Evolutionary conservation across 2,329 filamentous ascomycete species (phyloP), one percentile per base, ranked within the genome.

Genomic region (Stagonosporopsis tanaceti): DNA sequence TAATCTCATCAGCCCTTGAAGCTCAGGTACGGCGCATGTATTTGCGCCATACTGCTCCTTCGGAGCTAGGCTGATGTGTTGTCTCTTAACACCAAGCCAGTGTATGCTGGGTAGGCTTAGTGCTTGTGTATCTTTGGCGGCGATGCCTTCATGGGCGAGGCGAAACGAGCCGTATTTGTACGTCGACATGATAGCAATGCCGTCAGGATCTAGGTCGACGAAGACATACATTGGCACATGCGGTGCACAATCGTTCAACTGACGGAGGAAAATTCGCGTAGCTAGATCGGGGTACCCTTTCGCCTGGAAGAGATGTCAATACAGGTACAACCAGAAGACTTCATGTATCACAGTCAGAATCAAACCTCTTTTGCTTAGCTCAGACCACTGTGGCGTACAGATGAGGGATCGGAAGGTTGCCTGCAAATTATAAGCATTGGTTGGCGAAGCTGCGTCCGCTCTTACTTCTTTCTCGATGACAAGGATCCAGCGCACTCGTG

Each of bases 241-340:
- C 12, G 71, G 65, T 12, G 53, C 62, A 5, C 64, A 50, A 30
- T 83, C 20, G 77, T 78, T 8, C 72, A 74, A 0, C 65, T 71
- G 35, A 39, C 82, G 80, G 1, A 94, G 77, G 50, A 94, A 88
- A 15, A 82, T 81, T 7, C 89, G 81, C 0, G 90, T 92, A 1
- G 84, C 82, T 45, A 94, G 78, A 65, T 95, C 92, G 0, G 92
- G 91, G 68, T 92, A 95, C 2, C 92, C 92, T 80, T 93, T 95
- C 0, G 87, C 91, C 89, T 92, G 50, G 7, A 3, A 27, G 9
- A 3, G 1, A n/a, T 24, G 32, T 57, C 44, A 57, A 47, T 27
- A 44, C n/a, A 2, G 39, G 8, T 6, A 15, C 15, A 27, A 11
- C n/a, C 17, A 39, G 15, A 34, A 7, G 14, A 17, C 2, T 12